These are phyloP conservation scores for Scedosporium apiospermum DNA, from an alignment of 2,329 filamentous ascomycete genomes.

Conservation along the genomic window DNA sequence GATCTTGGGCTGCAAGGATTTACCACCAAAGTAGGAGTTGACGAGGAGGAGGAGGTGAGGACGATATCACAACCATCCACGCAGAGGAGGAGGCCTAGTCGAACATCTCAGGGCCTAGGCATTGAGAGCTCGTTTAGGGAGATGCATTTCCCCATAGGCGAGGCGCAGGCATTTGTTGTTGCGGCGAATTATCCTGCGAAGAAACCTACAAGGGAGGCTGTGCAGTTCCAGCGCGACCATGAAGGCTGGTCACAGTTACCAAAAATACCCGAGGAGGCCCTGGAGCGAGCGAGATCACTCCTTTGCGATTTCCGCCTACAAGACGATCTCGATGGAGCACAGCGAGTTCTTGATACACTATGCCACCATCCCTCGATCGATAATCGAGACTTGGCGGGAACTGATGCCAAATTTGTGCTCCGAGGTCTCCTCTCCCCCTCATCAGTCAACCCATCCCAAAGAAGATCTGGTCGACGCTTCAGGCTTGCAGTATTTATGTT, in stretches of 20 bases:
- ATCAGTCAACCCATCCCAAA: background rate
- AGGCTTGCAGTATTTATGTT: background rate
- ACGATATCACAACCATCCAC: background rate
- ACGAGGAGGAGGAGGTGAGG: background rate
- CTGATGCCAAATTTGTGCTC: background rate
- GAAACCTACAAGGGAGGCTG: no score
- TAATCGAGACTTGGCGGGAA: background rate
- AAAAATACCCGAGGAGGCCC: background rate
- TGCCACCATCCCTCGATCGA: background rate
- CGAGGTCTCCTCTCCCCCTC: background rate
- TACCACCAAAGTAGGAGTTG: background rate
- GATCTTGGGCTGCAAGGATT: background rate
- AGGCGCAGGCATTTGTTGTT: no score
- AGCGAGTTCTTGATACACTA: background rate
- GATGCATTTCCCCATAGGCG: no score
- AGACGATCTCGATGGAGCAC: background rate
- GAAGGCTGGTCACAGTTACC: background rate
- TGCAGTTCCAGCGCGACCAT: background rate
- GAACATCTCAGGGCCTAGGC: no score
- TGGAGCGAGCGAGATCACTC: background rate
- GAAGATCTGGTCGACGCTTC: background rate
- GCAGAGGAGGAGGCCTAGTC: background rate
- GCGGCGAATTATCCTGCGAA: no score
- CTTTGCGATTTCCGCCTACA: background rate
- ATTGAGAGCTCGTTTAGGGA: no score